Evolutionary conservation across 805 yeast species (phyloP), one percentile per base, ranked within the genome.

Genomic region (Debaryomyces castellii): DNA sequence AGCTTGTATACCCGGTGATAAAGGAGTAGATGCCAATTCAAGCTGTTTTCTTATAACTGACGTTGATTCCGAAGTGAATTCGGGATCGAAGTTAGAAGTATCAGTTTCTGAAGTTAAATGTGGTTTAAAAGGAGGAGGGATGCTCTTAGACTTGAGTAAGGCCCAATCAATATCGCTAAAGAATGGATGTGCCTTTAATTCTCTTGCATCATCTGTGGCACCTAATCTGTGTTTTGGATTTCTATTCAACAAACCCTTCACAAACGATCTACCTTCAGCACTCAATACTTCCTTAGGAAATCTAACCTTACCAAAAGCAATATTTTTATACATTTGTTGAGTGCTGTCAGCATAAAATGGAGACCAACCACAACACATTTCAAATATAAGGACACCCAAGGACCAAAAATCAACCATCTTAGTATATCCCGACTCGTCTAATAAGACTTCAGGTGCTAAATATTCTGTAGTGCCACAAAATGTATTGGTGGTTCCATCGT

Each of bases 351-450:
- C 99, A 60, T 89, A 94, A 66, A 94, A 94, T 45, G 99, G 99
- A 4, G 96, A 87, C 99, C 98, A 94, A 42, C 99, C 99, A 71
- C 98, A 94, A 67, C 98, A 91, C 99, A 94, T 94, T 71, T 94
- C 99, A 67, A 94, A 94, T 39, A 94, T 90, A 47, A 94, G 74
- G 21, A 94, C 99, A 49, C 99, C 99, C 47, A 94, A 73, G 2
- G 98, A 91, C 99, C 99, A 94, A 59, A 94, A 94, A 66, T 94
- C 99, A 50, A 94, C 99, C 98, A 94, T 92, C 67, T 91, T 90
- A 32, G 98, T 94, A 71, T 94, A 94, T 14, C 99, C 99, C 44
- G 88, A 80, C 66, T 94, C 99, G 69, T 94, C 98, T 44, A 94
- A 76, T 54, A 94, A 75, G 14, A 94, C 95, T 67, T 94, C 99